Evolutionary conservation across 1,284 basidiomycete species (phyloP).

Genomic region (Austroboletus niveus): DNA sequence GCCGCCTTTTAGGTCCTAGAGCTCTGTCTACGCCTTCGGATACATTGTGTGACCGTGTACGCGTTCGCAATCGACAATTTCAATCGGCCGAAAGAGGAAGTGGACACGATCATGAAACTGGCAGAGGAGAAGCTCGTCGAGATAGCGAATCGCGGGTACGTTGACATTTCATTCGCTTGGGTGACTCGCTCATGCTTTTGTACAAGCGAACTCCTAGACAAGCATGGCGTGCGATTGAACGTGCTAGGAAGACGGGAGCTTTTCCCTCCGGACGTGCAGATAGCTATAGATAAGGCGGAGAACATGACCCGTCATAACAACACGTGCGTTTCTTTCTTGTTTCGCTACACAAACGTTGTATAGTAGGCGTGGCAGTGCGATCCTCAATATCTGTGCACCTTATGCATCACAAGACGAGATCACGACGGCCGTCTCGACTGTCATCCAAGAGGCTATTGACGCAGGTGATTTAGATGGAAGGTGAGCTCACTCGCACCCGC

Average conservation of each 20-base stretch:
- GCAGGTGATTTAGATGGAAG: slow-evolving; percentile 35
- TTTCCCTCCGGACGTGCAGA: slow-evolving; percentile 75
- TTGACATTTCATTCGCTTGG: neutral
- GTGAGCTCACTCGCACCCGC: slow-evolving; percentile 17
- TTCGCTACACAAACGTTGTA: neutral
- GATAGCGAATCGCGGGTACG: slow-evolving; percentile 80
- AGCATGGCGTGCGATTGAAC: slow-evolving; percentile 84
- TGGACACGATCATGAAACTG: slow-evolving; percentile 84
- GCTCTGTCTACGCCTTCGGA: slow-evolving; percentile 73
- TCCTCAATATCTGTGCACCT: slow-evolving; percentile 94
- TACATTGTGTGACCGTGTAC: slow-evolving; percentile 88
- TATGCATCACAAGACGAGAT: slow-evolving; percentile 95
- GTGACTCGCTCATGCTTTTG: neutral
- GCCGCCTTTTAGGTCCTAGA: slow-evolving; percentile 64
- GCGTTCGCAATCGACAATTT: slow-evolving; percentile 99
- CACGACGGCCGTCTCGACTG: slow-evolving; percentile 66
- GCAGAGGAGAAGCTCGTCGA: slow-evolving; percentile 83
- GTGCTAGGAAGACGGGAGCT: slow-evolving; percentile 78
- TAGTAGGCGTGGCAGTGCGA: slow-evolving; percentile 55
- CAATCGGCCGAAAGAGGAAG: slow-evolving; percentile 83
- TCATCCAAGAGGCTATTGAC: slow-evolving; percentile 50
- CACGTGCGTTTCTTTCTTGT: slow-evolving; percentile 35
- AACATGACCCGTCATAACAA: slow-evolving; percentile 74
- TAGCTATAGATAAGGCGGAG: slow-evolving; percentile 75
- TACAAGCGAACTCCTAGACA: slow-evolving; percentile 69